Conservation (phyloP, 345 rosid species). For the Aquilaria yunnanensis region DNA sequence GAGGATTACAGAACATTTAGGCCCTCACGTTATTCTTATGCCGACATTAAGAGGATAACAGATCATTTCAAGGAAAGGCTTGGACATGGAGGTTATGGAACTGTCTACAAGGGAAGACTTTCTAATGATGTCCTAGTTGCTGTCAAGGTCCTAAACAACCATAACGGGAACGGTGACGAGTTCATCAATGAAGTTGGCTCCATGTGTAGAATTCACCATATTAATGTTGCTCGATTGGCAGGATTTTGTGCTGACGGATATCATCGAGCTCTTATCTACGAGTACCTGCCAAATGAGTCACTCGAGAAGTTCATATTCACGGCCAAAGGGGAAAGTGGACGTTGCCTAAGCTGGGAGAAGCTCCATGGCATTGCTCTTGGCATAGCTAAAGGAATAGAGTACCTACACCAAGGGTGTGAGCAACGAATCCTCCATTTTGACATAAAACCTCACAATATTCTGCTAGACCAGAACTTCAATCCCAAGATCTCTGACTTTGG, state of each 20-base stretch:
- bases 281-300: conserved; percentile 11
- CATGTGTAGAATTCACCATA: conserved; percentile 12
- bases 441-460: conserved; percentile 10
- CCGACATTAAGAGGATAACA: conserved; percentile 12
- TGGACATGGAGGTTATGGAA: conserved; percentile 12
- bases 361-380: not conserved
- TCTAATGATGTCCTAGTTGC: conserved; percentile 11
- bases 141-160: conserved; percentile 5
- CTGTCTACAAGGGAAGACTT: conserved; percentile 11
- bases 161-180: conserved; percentile 10
- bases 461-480: conserved; percentile 10
- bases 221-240: conserved; percentile 9
- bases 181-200: conserved; percentile 12
- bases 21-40: conserved; percentile 19
- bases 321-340: not conserved
- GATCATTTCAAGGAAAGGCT: conserved; percentile 10
- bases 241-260: conserved; percentile 11
- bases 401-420: conserved; percentile 9
- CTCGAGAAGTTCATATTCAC: conserved; percentile 15
- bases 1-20: conserved; percentile 20
- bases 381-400: conserved; percentile 5
- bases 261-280: conserved; percentile 7
- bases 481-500: conserved; percentile 14
- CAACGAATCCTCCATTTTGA: conserved; percentile 15
- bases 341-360: not conserved